Conservation (phyloP, 805 yeast species). For the Kuraishia piskuri region DNA sequence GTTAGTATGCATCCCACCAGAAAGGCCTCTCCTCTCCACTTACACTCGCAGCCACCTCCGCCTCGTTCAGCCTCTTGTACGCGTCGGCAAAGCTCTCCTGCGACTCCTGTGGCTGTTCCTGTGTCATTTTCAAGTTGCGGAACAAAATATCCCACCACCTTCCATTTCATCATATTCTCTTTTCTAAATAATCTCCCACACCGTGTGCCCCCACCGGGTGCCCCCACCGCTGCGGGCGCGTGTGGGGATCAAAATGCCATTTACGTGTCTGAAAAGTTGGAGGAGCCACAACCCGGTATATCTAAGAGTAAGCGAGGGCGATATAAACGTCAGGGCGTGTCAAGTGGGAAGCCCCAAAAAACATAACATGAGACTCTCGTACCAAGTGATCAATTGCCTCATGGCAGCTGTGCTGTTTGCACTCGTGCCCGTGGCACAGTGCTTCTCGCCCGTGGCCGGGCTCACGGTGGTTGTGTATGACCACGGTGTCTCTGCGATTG, state of each 20-base stretch:
- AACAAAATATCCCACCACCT: not conserved
- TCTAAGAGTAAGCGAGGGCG: no score
- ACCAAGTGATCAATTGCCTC: not conserved
- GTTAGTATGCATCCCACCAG: not conserved
- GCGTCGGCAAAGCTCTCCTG: constrained; percentile 40
- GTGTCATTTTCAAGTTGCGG: not conserved
- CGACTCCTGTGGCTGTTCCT: constrained; percentile 18
- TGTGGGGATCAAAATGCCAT: not conserved
- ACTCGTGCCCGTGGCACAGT: constrained; percentile 3
- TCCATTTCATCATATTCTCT: no score
- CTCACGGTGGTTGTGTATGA: constrained; percentile 6
- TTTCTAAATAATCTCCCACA: no score
- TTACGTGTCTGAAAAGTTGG: not conserved
- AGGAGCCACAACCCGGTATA: no score
- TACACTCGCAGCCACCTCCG: constrained; percentile 54
- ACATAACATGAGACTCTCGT: not conserved
- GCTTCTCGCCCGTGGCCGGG: not conserved
- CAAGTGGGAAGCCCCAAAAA: no score
- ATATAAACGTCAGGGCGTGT: no score
- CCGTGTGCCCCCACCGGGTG: no score
- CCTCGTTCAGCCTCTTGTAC: constrained; percentile 53
- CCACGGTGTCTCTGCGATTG: constrained; percentile 1
- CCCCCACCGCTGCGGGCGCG: no score
- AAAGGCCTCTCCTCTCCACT: constrained; percentile 10
- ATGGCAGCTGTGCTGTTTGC: not conserved